Evolutionary conservation across 768 basidiomycete genomes (phyloP).

Genomic region (Lactarius indigo): DNA sequence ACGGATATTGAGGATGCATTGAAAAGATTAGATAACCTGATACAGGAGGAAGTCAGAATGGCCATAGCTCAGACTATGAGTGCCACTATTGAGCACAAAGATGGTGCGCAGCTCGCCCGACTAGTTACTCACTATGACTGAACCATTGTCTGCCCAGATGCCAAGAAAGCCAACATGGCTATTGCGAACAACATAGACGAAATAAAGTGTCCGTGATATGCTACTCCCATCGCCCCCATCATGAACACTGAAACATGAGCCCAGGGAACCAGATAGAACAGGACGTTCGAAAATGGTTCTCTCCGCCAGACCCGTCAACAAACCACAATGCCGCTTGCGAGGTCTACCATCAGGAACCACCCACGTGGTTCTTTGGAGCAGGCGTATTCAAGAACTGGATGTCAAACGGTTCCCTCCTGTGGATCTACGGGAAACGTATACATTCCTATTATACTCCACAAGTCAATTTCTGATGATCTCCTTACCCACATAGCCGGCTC

Average conservation of each 20-base stretch:
- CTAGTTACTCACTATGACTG: background rate
- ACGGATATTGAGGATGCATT: constrained; percentile 3
- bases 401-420: too few species aligned
- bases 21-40: background rate
- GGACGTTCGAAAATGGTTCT: background rate
- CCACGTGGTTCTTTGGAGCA: background rate
- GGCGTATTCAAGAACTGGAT: too few species aligned
- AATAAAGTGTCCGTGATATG: background rate
- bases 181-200: background rate
- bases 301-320: background rate
- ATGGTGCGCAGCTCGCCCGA: background rate
- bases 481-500: too few species aligned
- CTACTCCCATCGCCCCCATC: background rate
- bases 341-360: background rate
- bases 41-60: background rate
- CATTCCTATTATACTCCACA: too few species aligned
- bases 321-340: background rate
- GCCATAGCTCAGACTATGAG: background rate
- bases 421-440: too few species aligned
- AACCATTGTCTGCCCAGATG: too few species aligned
- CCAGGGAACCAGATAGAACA: background rate
- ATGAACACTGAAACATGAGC: background rate
- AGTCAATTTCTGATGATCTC: too few species aligned
- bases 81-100: background rate
- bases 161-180: background rate